Evolutionary conservation across 108 stramenopile species (phyloP), one percentile per base, ranked within the genome.

Genomic region (Discostella pseudostelligera): DNA sequence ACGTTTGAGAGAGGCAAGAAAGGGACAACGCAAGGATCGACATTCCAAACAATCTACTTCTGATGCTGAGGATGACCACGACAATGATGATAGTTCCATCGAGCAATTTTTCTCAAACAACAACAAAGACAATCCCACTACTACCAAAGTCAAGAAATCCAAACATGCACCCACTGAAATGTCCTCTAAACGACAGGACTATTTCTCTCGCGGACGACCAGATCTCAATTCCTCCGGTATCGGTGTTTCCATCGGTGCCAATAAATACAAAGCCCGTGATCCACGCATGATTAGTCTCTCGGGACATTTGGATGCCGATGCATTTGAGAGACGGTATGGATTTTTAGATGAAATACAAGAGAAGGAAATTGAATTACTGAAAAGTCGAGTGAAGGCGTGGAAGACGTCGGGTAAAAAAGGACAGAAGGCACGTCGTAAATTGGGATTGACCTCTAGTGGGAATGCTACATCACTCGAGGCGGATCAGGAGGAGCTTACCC

Each of bases 151-250:
- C 36, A 71, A 69, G 64, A 85, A 79, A 56, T 85, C 83, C 11
- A 87, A 85, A 59, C 85, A 88, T 67, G 84, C 86, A 46, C 94
- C 90, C 0, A 87, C 90, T 2, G 86, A 88, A 82, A 87, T 80
- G 42, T 95, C 94, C 14, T 90, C 89, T 5, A 82, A 80, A 60
- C 80, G 94, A 17, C 55, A 67, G 1, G 93, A 86, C 32, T 90
- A 81, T 62, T 91, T 76, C 50, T 59, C 72, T 1, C 67, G 88
- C 11, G 87, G 85, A 2, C 74, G 80, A 43, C 79, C 76, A 17
- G 57, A 73, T 51, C 65, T 90, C 24, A 90, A 90, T 63, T 85
- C 79, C 21, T 78, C 79, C 26, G 94, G 94, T 10, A 73, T 90
- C n/a, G 88, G 94, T 40, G 84, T 92, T 22, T 86, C 85, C 49